phyloP scores from a whole-genome alignment of 2,329 filamentous ascomycete species.

The Ampelomyces quisqualis region DNA sequence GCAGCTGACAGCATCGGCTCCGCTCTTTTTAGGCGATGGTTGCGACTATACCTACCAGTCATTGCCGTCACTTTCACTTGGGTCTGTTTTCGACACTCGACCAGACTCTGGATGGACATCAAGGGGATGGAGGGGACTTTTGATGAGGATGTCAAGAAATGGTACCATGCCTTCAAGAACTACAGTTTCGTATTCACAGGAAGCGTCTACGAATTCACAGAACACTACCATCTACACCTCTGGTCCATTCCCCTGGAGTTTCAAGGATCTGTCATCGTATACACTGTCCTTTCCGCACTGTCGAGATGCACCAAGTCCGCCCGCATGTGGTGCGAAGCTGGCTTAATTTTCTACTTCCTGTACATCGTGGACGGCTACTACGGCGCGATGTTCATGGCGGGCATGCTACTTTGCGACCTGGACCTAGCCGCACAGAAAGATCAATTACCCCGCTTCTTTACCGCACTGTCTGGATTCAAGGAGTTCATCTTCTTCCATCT shows the following conservation, averaged over 20 bases:
- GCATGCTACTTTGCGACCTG: constrained; percentile 42
- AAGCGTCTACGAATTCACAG: constrained; percentile 58
- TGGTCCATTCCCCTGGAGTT: constrained; percentile 46
- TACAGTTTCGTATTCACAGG: constrained; percentile 68
- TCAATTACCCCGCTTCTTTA: constrained; percentile 49
- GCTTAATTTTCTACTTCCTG: constrained; percentile 64
- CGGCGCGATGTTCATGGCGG: constrained; percentile 45
- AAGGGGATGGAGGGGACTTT: constrained; percentile 53
- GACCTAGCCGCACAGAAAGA: constrained; percentile 34
- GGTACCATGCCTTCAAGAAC: constrained; percentile 55
- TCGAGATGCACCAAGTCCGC: constrained; percentile 57
- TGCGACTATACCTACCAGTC: constrained; percentile 55
- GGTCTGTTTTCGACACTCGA: constrained; percentile 54
- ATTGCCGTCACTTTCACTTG: constrained; percentile 58
- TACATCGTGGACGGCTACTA: constrained; percentile 67
- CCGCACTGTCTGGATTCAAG: constrained; percentile 55
- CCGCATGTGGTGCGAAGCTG: constrained; percentile 56
- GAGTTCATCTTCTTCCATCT: constrained; percentile 41
- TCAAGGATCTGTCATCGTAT: constrained; percentile 64
- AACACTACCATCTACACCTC: constrained; percentile 34
- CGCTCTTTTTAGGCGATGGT: constrained; percentile 54
- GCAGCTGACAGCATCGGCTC: constrained; percentile 51
- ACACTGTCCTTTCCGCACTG: constrained; percentile 59
- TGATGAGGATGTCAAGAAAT: constrained; percentile 30
- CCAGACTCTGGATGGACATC: constrained; percentile 42